Percentiles rank a stretch among this genome's conserved stretches.
Evolutionary conservation across 2,329 filamentous ascomycete species (phyloP).

Genomic region (Fusarium palustre): DNA sequence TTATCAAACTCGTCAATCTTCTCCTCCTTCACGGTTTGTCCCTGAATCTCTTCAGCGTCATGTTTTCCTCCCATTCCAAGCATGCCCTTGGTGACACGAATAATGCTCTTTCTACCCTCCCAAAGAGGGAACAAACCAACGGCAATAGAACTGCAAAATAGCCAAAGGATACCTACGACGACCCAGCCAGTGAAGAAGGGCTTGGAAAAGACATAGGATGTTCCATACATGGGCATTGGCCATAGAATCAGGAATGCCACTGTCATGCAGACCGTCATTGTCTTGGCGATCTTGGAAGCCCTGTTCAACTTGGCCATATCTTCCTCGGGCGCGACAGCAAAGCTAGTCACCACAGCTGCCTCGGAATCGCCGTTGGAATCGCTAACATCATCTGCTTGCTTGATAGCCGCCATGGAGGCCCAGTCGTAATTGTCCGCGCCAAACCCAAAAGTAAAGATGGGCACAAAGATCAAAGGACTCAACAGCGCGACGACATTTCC

Average conservation of each 20-base stretch:
- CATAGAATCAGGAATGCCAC: conserved; percentile 82
- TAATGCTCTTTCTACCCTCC: conserved; percentile 69
- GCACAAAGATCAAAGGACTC: conserved; percentile 79
- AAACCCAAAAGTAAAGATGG: conserved; percentile 74
- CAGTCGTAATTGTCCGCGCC: conserved; percentile 82
- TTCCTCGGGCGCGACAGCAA: conserved; percentile 47
- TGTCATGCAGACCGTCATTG: conserved; percentile 60
- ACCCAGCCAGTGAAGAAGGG: conserved; percentile 81
- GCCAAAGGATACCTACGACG: conserved; percentile 76
- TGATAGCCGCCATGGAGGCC: conserved; percentile 83
- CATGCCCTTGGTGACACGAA: conserved; percentile 36
- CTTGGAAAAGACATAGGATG: conserved; percentile 72
- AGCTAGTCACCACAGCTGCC: conserved; percentile 9
- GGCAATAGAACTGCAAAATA: conserved; percentile 75
- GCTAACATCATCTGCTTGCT: conserved; percentile 81
- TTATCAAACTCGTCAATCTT: conserved; percentile 31
- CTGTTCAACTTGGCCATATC: conserved; percentile 64
- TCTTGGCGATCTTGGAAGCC: conserved; percentile 62
- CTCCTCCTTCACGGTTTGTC: conserved; percentile 12
- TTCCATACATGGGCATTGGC: conserved; percentile 93
- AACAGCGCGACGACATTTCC: conserved; percentile 87
- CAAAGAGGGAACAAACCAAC: conserved; percentile 86
- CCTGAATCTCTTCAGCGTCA: conserved; percentile 8
- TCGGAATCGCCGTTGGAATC: conserved; percentile 61
- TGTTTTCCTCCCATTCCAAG: conserved; percentile 27